phyloP scores from a whole-genome alignment of 176 grass and related monocot genomes.

The bread wheat (Triticum aestivum) region IWGSC_CS_RefSeq_v2.1 NC_057806.1:127610361-127610860 shows the following conservation, averaged over 20 bases:
- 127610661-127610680: background rate
- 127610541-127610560: slow-evolving; percentile 62
- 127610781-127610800: background rate
- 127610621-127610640: slow-evolving; percentile 84
- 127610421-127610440: background rate
- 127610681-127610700: background rate
- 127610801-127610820: background rate
- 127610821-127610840: slow-evolving; percentile 58
- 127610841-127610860: slow-evolving; percentile 55
- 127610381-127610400: background rate
- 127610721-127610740: background rate
- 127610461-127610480: slow-evolving; percentile 62
- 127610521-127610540: slow-evolving; percentile 61
- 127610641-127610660: slow-evolving; percentile 23
- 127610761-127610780: background rate
- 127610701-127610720: slow-evolving; percentile 4
- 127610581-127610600: slow-evolving; percentile 96
- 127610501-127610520: slow-evolving; percentile 67
- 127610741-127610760: slow-evolving; percentile 1
- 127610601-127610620: slow-evolving; percentile 98
- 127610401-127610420: background rate
- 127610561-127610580: slow-evolving; percentile 67
- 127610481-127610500: slow-evolving; percentile 74
- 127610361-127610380: slow-evolving; percentile 66
- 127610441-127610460: slow-evolving; percentile 87